A percentile compares a stretch with the other conserved stretches of the same genome.
phyloP scores from a whole-genome alignment of 805 yeast species.

The Ogataea degrootiae region DNA sequence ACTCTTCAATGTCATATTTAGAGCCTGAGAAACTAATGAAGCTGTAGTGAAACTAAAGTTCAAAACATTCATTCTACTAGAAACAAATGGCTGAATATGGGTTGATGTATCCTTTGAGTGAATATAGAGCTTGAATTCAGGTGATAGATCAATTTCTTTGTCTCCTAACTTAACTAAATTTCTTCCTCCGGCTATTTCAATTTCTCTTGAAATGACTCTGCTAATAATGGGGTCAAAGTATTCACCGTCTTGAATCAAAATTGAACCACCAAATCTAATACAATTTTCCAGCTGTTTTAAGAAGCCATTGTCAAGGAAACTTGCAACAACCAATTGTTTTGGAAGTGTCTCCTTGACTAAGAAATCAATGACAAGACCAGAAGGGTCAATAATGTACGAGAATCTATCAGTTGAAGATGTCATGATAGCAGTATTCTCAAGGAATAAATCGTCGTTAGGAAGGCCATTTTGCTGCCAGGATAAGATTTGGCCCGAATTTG shows the following conservation, averaged over 20 bases:
- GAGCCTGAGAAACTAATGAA: conserved; percentile 57
- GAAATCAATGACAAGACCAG: conserved; percentile 40
- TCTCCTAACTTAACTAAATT: conserved; percentile 55
- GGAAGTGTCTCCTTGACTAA: conserved; percentile 31
- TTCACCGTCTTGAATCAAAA: conserved; percentile 78
- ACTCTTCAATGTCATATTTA: conserved; percentile 49
- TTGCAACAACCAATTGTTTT: conserved; percentile 47
- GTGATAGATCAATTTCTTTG: conserved; percentile 61
- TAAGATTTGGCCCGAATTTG: conserved; percentile 36
- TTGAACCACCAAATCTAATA: conserved; percentile 72
- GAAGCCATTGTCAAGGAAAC: conserved; percentile 68
- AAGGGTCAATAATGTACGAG: conserved; percentile 74
- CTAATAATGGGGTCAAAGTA: conserved; percentile 69
- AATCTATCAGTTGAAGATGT: conserved; percentile 24
- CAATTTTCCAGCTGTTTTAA: conserved; percentile 72
- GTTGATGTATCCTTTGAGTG: conserved; percentile 55
- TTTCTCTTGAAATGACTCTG: conserved; percentile 57
- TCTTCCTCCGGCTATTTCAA: conserved; percentile 65
- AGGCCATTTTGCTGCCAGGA: conserved; percentile 53
- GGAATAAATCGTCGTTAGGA: conserved; percentile 51
- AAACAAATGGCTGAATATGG: conserved; percentile 47
- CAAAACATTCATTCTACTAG: conserved; percentile 55
- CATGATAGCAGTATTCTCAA: conserved; percentile 61
- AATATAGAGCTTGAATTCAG: conserved; percentile 56
- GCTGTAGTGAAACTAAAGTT: conserved; percentile 72